Evolutionary conservation across 78 protist species (phyloP), one percentile per base, ranked within the genome.

Genomic region (Dictyostelium purpureum): DNA sequence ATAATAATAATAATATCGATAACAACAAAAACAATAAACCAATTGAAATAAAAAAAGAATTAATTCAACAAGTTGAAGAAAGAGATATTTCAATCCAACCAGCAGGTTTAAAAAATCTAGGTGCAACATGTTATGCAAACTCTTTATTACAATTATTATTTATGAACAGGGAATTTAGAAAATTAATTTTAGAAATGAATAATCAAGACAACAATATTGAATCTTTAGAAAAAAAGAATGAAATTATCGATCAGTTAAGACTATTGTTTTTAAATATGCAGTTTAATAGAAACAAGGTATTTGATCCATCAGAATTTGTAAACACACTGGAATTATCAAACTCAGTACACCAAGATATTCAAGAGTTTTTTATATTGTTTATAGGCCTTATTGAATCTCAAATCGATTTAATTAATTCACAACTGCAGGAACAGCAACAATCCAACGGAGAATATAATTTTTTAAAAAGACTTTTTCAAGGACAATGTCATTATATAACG

Each of bases 61-160:
- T 24, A n/a, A 11, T 21, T 31, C 6, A 1, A 63, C 43, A 63
- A 63, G 6, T 63, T 12, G 33, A 35, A 66, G 74, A 66, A 31
- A 45, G 33, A 28, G 63, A 54, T 26, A 63, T 57, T 26, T 57
- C 67, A 57, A 28, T n/a, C 2, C 67, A 28, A 65, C 88, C 75
- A 11, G 83, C 57, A 2, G 98, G 98, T 5, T 71, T 97, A 28
- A 37, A 52, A 21, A 97, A 97, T 71, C 83, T 95, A 11, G 98
- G 98, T 7, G 97, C 98, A 6, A 97, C 97, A 9, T 97, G 98
- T 88, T 97, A 97, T 78, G 61, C 91, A 67, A 96, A 96, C 69
- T 42, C 94, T 43, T 73, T 95, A 5, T 7, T 95, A 69, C 98
- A 96, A 87, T 89, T 87, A 52, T 69, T 96, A 37, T 95, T 54